Percentiles rank a stretch among this genome's conserved stretches.
Conservation (phyloP, 441 rosid species). For the Codiaeum variegatum region DNA sequence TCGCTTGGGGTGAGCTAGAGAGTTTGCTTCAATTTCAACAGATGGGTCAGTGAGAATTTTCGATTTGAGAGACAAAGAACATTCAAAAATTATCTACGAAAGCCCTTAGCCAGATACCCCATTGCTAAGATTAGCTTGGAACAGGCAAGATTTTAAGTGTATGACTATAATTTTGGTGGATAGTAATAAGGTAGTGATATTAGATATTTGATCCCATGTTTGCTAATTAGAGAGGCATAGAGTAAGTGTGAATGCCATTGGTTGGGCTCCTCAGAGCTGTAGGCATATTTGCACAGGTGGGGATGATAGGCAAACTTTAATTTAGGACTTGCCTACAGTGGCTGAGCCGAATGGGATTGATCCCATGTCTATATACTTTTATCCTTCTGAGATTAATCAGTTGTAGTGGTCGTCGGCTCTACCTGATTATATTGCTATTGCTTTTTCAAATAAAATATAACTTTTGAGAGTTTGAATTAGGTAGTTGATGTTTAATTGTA, state of each 20-base stretch:
- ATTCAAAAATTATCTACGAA: conserved; percentile 87
- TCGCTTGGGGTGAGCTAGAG: conserved; percentile 94
- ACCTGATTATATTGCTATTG: conserved; percentile 90
- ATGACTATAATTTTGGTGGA: conserved; percentile 93
- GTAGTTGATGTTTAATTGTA: conserved; percentile 5
- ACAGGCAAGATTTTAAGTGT: conserved; percentile 81
- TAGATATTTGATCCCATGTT: conserved; percentile 87
- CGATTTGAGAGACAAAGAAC: conserved; percentile 87
- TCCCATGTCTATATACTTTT: conserved; percentile 75
- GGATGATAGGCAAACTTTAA: conserved; percentile 75
- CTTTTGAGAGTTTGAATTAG: conserved; percentile 73
- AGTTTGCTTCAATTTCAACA: conserved; percentile 88
- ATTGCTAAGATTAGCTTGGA: conserved; percentile 80
- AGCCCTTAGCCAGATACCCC: conserved; percentile 92
- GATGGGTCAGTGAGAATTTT: conserved; percentile 91
- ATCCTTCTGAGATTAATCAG: conserved; percentile 81
- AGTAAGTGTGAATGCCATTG: conserved; percentile 77
- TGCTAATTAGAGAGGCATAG: conserved; percentile 80
- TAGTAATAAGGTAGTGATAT: conserved; percentile 82
- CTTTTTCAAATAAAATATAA: conserved; percentile 79
- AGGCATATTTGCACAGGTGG: conserved; percentile 85
- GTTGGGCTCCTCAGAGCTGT: conserved; percentile 90
- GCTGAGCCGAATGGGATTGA: conserved; percentile 94
- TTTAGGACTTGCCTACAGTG: conserved; percentile 89
- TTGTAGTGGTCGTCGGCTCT: conserved; percentile 78